phyloP scores from a whole-genome alignment of 805 yeast genomes.

The Saturnispora ahearnii region DNA sequence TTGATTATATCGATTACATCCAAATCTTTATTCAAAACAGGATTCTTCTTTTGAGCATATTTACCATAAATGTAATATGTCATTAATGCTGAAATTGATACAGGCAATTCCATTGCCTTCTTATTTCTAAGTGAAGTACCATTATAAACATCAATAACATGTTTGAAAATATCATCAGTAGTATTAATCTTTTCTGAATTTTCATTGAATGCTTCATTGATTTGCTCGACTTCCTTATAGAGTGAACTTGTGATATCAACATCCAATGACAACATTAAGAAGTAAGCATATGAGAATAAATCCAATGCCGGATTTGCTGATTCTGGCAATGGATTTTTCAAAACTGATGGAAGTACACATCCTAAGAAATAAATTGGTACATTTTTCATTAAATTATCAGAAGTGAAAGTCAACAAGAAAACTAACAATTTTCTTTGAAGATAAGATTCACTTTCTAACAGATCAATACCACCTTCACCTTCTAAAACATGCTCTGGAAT shows the following conservation, averaged over 20 bases:
- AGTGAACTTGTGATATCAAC: constrained; percentile 42
- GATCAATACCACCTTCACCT: constrained; percentile 30
- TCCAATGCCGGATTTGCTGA: neutral
- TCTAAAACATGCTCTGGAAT: constrained; percentile 29
- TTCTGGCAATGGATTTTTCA: neutral
- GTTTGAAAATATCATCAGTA: constrained; percentile 33
- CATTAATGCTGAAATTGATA: constrained; percentile 4
- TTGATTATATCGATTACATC: constrained; percentile 28
- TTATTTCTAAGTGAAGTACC: constrained; percentile 13
- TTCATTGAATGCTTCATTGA: constrained; percentile 34
- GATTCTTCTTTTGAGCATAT: constrained; percentile 10
- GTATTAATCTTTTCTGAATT: constrained; percentile 20
- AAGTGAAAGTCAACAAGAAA: constrained; percentile 29
- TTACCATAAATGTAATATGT: constrained; percentile 20
- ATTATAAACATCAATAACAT: constrained; percentile 36
- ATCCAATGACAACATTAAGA: constrained; percentile 58
- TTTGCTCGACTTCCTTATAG: constrained; percentile 26
- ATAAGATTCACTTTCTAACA: constrained; percentile 46
- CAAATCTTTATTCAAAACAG: constrained; percentile 3
- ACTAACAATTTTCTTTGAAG: constrained; percentile 60
- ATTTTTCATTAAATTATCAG: neutral
- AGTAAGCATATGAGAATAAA: constrained; percentile 18
- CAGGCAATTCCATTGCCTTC: constrained; percentile 12
- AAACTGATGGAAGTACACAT: neutral
- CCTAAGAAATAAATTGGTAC: constrained; percentile 1